Evolutionary conservation across 2,329 filamentous ascomycete species (phyloP), one percentile per base, ranked within the genome.

Genomic region (Leptographium radiaticola): DNA sequence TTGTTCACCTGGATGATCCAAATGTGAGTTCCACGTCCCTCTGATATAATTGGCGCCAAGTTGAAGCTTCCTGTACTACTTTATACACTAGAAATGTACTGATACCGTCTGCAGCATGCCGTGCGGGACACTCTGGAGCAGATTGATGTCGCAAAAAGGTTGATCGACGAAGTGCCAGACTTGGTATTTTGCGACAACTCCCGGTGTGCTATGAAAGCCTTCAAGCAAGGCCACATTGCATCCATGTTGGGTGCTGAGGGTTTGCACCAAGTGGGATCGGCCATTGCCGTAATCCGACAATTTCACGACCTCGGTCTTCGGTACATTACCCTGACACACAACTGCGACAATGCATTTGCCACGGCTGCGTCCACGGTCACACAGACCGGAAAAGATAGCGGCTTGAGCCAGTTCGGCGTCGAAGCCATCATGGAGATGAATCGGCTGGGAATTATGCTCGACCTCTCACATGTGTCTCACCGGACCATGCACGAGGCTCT

Each of bases 231-330:
- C 1, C 62, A 59, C 10, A 67, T 70, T 8, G 62, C 67, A 1
- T 66, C 64, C 49, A 68, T 68, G 59, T 63, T 69, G 46, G 68
- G 69, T 0, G 64, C 68, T 13, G 68, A 71, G 58, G 68, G 66
- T 16, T 55, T 60, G 6, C 68, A 70, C 53, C 66, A 68, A 57
- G 59, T 66, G 2, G 68, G 67, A 1, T 62, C 63, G 9, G 63
- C 61, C 48, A 64, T 68, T 31, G 65, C 64, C 1, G 62, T 61
- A 16, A 63, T 71, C 25, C 63, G 68, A 8, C 65, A 66, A 52
- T 63, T 66, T 55, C 64, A 66, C 53, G 53, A 64, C 25, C 60
- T 71, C 3, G 69, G 69, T 15, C 46, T 46, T 9, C 63, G 68
- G 20, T 71, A 71, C 51, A 65, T 69, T 44, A 68, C 66, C 1